Evolutionary conservation across 1,284 basidiomycete genomes (phyloP).

Genomic region (Schizopora paradoxa): DNA sequence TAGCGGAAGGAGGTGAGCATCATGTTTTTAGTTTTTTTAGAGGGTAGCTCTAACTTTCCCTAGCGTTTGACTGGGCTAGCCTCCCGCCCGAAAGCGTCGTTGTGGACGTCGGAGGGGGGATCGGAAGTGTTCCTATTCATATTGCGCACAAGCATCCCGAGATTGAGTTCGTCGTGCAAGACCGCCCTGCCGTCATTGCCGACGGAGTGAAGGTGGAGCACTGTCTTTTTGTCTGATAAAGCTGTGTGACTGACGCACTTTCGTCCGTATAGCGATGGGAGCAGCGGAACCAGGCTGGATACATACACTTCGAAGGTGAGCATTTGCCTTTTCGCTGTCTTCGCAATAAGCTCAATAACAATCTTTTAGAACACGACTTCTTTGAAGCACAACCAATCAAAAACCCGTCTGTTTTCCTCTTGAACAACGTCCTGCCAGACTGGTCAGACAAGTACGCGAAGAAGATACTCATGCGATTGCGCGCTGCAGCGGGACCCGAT

Average conservation of each 20-base stretch:
- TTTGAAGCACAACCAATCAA: no score
- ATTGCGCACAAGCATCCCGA: slow-evolving; percentile 8
- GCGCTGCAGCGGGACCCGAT: slow-evolving; percentile 20
- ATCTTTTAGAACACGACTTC: no score
- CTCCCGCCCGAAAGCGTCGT: slow-evolving; percentile 8
- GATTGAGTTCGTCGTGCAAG: slow-evolving; percentile 19
- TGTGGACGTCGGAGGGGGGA: slow-evolving; percentile 21
- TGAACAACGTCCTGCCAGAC: slow-evolving; percentile 26
- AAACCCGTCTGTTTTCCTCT: slow-evolving; percentile 24
- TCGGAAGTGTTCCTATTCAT: slow-evolving; percentile 11
- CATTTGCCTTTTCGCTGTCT: no score
- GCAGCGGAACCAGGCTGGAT: neutral
- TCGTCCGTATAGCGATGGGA: no score
- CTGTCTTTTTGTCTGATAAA: no score
- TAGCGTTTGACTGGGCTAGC: slow-evolving; percentile 10
- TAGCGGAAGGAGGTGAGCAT: no score
- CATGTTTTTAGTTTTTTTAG: slow-evolving; percentile 24
- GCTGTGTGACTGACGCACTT: no score
- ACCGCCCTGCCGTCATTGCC: slow-evolving; percentile 9
- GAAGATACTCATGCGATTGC: slow-evolving; percentile 25
- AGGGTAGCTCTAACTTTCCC: slow-evolving; percentile 26
- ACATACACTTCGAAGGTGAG: slow-evolving; percentile 7
- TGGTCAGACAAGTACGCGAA: slow-evolving; percentile 23
- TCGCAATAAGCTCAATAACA: no score
- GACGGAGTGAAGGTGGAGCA: slow-evolving; percentile 17